phyloP scores from a whole-genome alignment of 208 protist genomes.

The Wallacemonas sp. region DNA sequence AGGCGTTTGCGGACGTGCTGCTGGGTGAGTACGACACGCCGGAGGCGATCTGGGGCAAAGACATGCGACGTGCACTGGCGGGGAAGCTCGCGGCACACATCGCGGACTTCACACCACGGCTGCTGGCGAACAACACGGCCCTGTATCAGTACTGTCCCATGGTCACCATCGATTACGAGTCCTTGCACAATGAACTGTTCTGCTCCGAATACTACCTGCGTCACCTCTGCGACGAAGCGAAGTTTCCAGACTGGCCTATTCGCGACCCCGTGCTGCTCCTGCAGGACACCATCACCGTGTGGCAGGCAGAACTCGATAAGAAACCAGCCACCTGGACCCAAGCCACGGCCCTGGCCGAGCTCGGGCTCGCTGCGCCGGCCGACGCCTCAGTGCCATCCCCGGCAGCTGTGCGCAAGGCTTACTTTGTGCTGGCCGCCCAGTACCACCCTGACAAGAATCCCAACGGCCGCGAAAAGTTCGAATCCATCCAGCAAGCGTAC shows the following conservation, averaged over 20 bases:
- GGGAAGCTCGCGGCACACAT: conserved; percentile 92
- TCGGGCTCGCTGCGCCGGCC: conserved; percentile 58
- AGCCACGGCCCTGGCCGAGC: conserved; percentile 60
- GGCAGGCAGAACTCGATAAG: conserved; percentile 87
- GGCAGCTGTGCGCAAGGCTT: conserved; percentile 89
- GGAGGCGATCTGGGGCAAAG: conserved; percentile 93
- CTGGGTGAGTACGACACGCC: conserved; percentile 95
- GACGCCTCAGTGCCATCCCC: conserved; percentile 22
- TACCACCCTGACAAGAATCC: conserved; percentile 98
- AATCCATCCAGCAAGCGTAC: conserved; percentile 90
- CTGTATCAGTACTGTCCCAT: conserved; percentile 95
- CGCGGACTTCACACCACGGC: conserved; percentile 90
- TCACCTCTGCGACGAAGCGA: conserved; percentile 90
- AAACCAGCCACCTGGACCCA: conserved; percentile 68
- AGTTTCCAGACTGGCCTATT: conserved; percentile 94
- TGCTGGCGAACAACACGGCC: conserved; percentile 86
- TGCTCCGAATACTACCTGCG: conserved; percentile 95
- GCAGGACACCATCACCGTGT: conserved; percentile 82
- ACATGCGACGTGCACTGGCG: conserved; percentile 91
- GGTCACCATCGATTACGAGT: conserved; percentile 79
- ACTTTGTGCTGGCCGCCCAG: conserved; percentile 90
- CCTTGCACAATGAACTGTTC: conserved; percentile 92
- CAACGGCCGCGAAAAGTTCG: conserved; percentile 92
- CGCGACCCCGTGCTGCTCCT: conserved; percentile 83
- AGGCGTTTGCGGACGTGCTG: conserved; percentile 92